Conservation (phyloP, 169 alveolate species). For the Cardiosporidium cionae region DNA sequence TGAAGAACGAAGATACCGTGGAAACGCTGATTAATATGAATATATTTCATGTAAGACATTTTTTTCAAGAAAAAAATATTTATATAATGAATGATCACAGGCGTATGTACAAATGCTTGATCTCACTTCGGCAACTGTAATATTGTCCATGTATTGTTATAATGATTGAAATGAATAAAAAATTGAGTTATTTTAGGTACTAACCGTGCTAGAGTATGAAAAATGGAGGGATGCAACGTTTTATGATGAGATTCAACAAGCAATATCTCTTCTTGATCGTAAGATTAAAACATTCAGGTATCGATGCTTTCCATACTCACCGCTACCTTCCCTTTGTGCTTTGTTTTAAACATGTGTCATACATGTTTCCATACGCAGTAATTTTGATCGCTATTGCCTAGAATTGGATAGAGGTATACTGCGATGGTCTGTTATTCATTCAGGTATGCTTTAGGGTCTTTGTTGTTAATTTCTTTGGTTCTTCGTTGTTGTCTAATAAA, state of each 20-base stretch:
- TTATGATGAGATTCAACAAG: slow-evolving; percentile 18
- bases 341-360: not conserved
- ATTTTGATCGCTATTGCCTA: slow-evolving; percentile 30
- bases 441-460: slow-evolving; percentile 18
- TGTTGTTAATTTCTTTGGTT: not conserved
- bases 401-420: slow-evolving; percentile 35
- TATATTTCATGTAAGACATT: slow-evolving; percentile 1
- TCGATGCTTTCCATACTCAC: not conserved
- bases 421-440: slow-evolving; percentile 36
- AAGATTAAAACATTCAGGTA: slow-evolving; percentile 11
- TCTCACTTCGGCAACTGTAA: too few relatives aligned
- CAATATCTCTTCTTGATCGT: not conserved
- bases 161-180: not conserved
- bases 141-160: too few relatives aligned
- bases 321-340: too few relatives aligned
- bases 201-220: slow-evolving; percentile 28
- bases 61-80: too few relatives aligned
- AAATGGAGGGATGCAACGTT: slow-evolving; percentile 36
- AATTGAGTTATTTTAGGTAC: not conserved
- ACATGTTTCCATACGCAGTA: not conserved
- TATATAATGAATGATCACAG: too few relatives aligned
- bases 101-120: too few relatives aligned
- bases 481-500: not conserved
- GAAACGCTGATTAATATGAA: slow-evolving; percentile 3
- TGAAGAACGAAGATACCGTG: slow-evolving; percentile 13